These are phyloP conservation scores for Chlamydomonas sphaeroides DNA, from an alignment of 139 green algal species.

Conservation along the genomic window DNA sequence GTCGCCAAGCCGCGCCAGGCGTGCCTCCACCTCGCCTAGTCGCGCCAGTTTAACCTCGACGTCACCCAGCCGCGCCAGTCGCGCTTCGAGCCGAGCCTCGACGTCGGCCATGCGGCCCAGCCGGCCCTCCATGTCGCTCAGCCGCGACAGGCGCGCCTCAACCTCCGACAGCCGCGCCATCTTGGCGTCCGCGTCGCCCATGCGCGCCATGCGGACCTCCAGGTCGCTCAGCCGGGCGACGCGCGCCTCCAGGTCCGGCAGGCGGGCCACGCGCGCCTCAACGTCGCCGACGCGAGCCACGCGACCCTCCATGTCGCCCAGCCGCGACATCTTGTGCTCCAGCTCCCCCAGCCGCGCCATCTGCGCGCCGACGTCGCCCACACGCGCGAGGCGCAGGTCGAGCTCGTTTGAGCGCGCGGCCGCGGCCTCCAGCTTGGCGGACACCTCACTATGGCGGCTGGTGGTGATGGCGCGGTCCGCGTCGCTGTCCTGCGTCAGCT, in stretches of 20 bases:
- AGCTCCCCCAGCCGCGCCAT: constrained; percentile 3
- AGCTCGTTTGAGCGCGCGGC: constrained; percentile 15
- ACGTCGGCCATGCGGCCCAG: neutral
- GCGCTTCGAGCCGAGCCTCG: neutral
- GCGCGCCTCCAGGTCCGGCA: constrained; percentile 22
- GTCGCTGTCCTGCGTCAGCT: constrained; percentile 20
- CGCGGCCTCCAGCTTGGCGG: constrained; percentile 26
- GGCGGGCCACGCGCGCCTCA: constrained; percentile 5
- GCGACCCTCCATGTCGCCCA: constrained; percentile 16
- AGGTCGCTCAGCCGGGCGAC: constrained; percentile 11
- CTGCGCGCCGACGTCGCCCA: neutral
- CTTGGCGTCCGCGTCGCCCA: constrained; percentile 7
- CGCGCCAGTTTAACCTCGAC: constrained; percentile 12
- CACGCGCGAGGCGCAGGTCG: neutral
- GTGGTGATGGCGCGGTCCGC: constrained; percentile 9
- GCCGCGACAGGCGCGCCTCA: neutral
- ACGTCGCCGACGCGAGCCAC: constrained; percentile 3
- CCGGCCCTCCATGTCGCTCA: constrained; percentile 13
- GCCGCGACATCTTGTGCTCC: constrained; percentile 3
- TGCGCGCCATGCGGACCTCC: constrained; percentile 24
- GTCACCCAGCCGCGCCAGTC: neutral
- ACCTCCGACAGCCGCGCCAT: constrained; percentile 6
- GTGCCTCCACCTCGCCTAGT: constrained; percentile 4
- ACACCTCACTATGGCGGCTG: constrained; percentile 23
- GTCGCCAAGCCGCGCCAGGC: neutral